Evolutionary conservation across 2,329 filamentous ascomycete genomes (phyloP), one percentile per base, ranked within the genome.

Genomic region (Aspergillus ustus): DNA sequence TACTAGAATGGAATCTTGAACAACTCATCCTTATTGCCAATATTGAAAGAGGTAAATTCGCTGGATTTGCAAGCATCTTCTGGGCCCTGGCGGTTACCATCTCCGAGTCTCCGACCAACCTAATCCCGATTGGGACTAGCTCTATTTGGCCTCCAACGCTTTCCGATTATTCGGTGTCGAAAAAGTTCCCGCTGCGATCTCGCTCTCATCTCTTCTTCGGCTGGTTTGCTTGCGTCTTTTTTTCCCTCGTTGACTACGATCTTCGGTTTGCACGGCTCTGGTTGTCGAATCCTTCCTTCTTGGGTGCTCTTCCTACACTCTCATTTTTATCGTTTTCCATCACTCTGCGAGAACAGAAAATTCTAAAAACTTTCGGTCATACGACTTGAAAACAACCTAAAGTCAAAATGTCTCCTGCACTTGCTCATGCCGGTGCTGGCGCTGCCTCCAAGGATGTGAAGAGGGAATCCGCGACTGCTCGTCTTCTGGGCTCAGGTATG

Each of bases 401-500:
- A 59, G 45, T 59, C 62, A 73, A 69, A 52, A 79, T 91, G 88
- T 89, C 89, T 75, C 87, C 89, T 63, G 72, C 74, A 65, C 61
- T 76, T 58, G 72, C 61, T 64, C 72, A 72, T 54, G 65, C 73
- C 61, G 74, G 74, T 65, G 71, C 75, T 66, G 76, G 77, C 59
- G 74, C 80, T 62, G 78, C 85, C 57, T 82, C 85, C 48, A 88
- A 84, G 73, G 84, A 87, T 73, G 83, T 84, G 72, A 89, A 96
- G 85, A 92, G 86, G 81, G 95, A 99, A 84, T 97, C 93, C 61
- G 93, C 91, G 72, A 77, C 90, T 75, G 95, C 95, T 72, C 87
- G 95, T 80, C 82, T 99, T 69, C 83, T 97, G 68, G 95, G 95
- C 72, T 97, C 95, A 73, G 95, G 95, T 97, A 83, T 59, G 79